Evolutionary conservation across 2,329 filamentous ascomycete species (phyloP).

Genomic region (Alternaria sp.): DNA sequence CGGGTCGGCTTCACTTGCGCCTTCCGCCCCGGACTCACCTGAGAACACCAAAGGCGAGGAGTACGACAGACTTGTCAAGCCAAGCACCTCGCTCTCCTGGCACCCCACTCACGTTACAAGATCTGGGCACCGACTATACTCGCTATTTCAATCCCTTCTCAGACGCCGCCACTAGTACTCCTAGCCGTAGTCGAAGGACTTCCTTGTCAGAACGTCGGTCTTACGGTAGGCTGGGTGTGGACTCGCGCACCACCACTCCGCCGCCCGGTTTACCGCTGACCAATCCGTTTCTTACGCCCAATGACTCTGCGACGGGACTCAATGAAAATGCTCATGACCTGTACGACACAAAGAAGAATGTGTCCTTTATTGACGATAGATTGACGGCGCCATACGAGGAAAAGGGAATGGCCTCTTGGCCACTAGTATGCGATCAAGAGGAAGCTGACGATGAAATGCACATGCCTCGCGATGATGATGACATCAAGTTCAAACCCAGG

Average conservation of each 20-base stretch:
- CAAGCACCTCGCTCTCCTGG: constrained; percentile 17
- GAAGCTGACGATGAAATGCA: constrained; percentile 65
- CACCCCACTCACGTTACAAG: constrained; percentile 37
- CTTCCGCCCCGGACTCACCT: constrained; percentile 25
- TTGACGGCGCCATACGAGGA: constrained; percentile 56
- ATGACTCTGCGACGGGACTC: constrained; percentile 38
- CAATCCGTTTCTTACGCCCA: constrained; percentile 43
- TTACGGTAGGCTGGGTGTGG: constrained; percentile 9
- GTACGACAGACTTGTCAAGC: constrained; percentile 28
- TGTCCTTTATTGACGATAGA: constrained; percentile 58
- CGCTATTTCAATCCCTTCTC: constrained; percentile 48
- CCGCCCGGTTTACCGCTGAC: constrained; percentile 15
- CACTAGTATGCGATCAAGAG: constrained; percentile 59
- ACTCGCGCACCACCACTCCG: constrained; percentile 26
- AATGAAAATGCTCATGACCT: constrained; percentile 28
- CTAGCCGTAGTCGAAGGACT: constrained; percentile 34
- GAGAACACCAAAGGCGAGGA: constrained; percentile 20
- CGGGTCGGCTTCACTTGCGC: constrained; percentile 13
- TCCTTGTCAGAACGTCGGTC: constrained; percentile 27
- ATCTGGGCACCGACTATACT: constrained; percentile 47
- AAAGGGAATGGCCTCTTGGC: constrained; percentile 52
- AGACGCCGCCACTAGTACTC: constrained; percentile 26
- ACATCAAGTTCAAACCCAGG: constrained; percentile 54
- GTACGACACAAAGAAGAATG: constrained; percentile 38
- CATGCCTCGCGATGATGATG: constrained; percentile 61